Evolutionary conservation across 345 rosid genomes (phyloP).

Genomic region (Citrus glauca): DNA sequence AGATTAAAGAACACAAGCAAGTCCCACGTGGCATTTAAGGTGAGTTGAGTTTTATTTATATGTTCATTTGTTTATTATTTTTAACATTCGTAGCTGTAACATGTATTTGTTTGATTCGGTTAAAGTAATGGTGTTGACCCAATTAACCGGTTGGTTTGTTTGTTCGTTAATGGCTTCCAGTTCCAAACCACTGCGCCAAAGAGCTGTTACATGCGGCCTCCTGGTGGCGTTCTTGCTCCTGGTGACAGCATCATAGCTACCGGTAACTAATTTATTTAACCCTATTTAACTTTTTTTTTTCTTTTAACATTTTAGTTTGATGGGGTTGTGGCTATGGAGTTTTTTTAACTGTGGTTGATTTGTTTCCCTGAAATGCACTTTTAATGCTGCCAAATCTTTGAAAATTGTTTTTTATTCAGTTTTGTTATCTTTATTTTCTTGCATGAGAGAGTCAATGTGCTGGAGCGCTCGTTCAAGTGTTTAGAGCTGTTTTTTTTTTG

Average conservation of each 20-base stretch:
- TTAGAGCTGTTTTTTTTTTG: neutral
- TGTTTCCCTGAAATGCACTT: neutral
- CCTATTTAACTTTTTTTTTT: neutral
- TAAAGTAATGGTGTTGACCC: neutral
- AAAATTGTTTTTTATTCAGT: neutral
- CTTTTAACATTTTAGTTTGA: neutral
- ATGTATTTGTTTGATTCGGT: neutral
- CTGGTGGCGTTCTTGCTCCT: slow-evolving; percentile 91
- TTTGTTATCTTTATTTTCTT: neutral
- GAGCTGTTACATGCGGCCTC: slow-evolving; percentile 98
- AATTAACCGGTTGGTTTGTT: neutral
- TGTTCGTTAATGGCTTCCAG: slow-evolving; percentile 30
- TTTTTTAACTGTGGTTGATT: neutral
- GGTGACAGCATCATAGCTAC: slow-evolving; percentile 85
- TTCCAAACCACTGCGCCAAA: slow-evolving; percentile 98
- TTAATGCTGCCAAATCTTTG: neutral
- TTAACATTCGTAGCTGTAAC: neutral
- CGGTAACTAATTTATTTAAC: slow-evolving; percentile 41
- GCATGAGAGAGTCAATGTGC: neutral
- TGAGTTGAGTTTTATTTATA: slow-evolving; percentile 9
- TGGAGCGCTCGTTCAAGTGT: neutral
- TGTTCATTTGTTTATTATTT: neutral
- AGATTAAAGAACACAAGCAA: slow-evolving; percentile 81
- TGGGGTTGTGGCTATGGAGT: neutral
- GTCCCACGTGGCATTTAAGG: slow-evolving; percentile 96